Base-by-base conservation (phyloP, 129 eudicot species). In the Glebionis coronaria region DNA sequence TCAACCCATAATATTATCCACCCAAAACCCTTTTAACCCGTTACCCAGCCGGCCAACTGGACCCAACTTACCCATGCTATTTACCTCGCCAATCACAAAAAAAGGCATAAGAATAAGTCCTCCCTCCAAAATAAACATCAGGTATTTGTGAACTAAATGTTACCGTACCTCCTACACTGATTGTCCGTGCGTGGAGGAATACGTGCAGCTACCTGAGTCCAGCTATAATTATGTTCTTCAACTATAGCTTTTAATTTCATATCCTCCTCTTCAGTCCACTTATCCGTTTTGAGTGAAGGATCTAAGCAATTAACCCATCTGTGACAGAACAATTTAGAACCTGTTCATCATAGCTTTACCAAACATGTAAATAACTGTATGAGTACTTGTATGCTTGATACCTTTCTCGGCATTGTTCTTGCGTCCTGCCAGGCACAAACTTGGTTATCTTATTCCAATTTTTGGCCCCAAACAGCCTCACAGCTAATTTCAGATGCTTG, bases 361-460 rank as follows among this genome's bases (percentile, higher is more conserved):
- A 74, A 47, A 65, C 31, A 58, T 27, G 35, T 29, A 9, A 56
- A 38, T 12, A 68, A 35, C 9, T 58, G 11, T 29, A 29, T 0
- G 62, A 56, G 38, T 25, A 23, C 21, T 13, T 49, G 46, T 19
- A 21, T 46, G 20, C 4, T 4, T 35, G n/a, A 44, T 60, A 87
- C 97, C 97, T 88, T 75, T 92, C 98, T 76, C 96, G 84, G 57
- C 98, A 92, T 63, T 88, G 96, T 47, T 71, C 89, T 55, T 92
- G 91, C 25, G 90, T 88, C 19, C 98, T 76, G 14, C 98, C 98
- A 73, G 95, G 84, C n/a, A 92, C 91, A 78, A 68, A 88, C 15
- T 69, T 52, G 44, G 96, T 91, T 25, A 92, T 76, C 50, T 82
- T 86, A 21, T 79, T 69, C 98, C 98, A 91, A 76, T 70, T 82